Evolutionary conservation across 2,329 filamentous ascomycete genomes (phyloP), one percentile per base, ranked within the genome.

Genomic region (Orbilia blumenaviensis): DNA sequence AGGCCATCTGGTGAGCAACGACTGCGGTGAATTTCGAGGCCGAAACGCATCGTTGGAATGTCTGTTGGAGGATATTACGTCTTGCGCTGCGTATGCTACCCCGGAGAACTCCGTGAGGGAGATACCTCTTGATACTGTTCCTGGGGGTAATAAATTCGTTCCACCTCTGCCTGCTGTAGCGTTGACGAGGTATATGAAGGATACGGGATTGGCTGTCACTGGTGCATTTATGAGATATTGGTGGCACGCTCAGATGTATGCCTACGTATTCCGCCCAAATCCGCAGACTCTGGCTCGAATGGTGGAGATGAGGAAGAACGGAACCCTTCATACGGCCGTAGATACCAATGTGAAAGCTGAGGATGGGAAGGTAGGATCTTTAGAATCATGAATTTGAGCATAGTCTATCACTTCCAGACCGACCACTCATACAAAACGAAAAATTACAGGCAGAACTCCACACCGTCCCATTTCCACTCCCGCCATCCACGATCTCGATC

Each of bases 221-320:
- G 71, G 71, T 32, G 63, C 71, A 2, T 36, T 48, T 18, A 25
- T 75, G 63, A 62, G 71, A n/a, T 68, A 75, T 41, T 75, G 71
- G 71, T 75, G 71, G 71, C 71, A 64, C 16, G 16, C 46, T 21
- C 71, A 75, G 63, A 56, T 75, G 29, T 75, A 75, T 34, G 71
- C 32, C 12, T 75, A 67, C 34, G 16, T 75, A 18, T 67, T 75
- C 23, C 62, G 71, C 14, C 71, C 71, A 29, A 75, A 75, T n/a
- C 32, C n/a, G 23, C 25, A 58, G 7, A 54, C 63, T 1, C 18
- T 75, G 14, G 54, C 42, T 23, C 62, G 71, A n/a, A 75, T 75
- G 42, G 32, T 56, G 46, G 54, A 75, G 46, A 75, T 75, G 71
- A 75, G 71, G 56, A 41, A 41, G 27, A 56, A 75, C 14, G 25